Percentiles rank a stretch among this genome's conserved stretches.
Evolutionary conservation across 441 rosid species (phyloP).

Genomic region (Omphalea diandra): DNA sequence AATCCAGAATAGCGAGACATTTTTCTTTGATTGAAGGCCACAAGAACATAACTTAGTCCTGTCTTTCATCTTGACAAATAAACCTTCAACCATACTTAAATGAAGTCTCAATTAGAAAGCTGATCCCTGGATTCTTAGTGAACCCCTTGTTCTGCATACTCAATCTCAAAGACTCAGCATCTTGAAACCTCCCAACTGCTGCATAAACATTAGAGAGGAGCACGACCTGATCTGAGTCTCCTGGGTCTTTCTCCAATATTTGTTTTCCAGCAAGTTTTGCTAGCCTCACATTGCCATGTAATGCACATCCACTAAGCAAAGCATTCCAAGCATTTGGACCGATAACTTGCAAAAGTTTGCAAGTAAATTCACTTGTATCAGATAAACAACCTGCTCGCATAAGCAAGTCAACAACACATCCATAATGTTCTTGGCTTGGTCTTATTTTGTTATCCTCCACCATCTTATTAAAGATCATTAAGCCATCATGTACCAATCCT

Average conservation of each 20-base stretch:
- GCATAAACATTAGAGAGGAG: constrained; percentile 46
- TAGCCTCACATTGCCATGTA: constrained; percentile 38
- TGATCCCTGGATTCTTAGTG: constrained; percentile 37
- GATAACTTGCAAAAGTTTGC: constrained; percentile 20
- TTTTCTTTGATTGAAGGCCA: neutral
- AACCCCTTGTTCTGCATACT: constrained; percentile 28
- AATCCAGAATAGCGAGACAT: neutral
- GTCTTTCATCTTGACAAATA: constrained; percentile 1
- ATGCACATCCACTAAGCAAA: constrained; percentile 36
- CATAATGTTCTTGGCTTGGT: constrained; percentile 37
- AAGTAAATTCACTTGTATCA: constrained; percentile 28
- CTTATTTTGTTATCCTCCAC: constrained; percentile 29
- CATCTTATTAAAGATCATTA: constrained; percentile 39
- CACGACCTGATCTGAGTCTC: constrained; percentile 27
- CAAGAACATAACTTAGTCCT: constrained; percentile 10
- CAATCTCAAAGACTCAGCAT: constrained; percentile 43
- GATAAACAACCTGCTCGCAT: constrained; percentile 40
- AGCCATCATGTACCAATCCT: constrained; percentile 36
- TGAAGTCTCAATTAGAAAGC: constrained; percentile 24
- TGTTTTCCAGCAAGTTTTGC: constrained; percentile 38
- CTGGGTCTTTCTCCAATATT: constrained; percentile 26
- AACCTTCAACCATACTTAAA: constrained; percentile 23
- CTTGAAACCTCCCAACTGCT: constrained; percentile 44
- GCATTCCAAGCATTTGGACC: constrained; percentile 40
- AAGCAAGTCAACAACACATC: constrained; percentile 41